phyloP scores from a whole-genome alignment of 345 rosid species.

The Mercurialis annua region DNA sequence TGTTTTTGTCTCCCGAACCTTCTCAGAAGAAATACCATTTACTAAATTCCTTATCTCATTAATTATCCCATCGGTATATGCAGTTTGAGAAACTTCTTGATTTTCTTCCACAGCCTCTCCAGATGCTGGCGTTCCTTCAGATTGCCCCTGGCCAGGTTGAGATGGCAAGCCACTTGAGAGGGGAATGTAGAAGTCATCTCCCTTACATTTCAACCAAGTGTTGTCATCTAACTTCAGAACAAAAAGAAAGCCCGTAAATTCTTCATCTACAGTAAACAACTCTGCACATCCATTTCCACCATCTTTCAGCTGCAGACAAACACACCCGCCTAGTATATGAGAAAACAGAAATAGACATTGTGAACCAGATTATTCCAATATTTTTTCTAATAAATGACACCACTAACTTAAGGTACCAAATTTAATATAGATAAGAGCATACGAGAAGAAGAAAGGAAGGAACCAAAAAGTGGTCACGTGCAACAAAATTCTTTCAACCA shows the following conservation, averaged over 20 bases:
- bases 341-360: constrained; percentile 9
- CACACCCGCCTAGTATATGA: constrained; percentile 17
- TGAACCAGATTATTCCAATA: constrained; percentile 3
- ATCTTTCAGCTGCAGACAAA: constrained; percentile 55
- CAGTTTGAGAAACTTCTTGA: constrained; percentile 42
- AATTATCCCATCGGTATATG: constrained; percentile 59
- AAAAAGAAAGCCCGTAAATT: constrained; percentile 65
- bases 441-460: neutral
- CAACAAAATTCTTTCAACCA: constrained; percentile 3
- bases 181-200: constrained; percentile 76
- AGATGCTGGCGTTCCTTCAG: constrained; percentile 33
- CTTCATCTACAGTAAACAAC: constrained; percentile 60
- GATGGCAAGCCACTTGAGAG: constrained; percentile 41
- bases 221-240: constrained; percentile 69
- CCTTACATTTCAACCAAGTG: constrained; percentile 66
- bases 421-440: neutral
- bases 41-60: constrained; percentile 76
- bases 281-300: constrained; percentile 54
- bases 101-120: constrained; percentile 32
- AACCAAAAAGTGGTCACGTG: neutral
- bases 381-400: neutral
- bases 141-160: constrained; percentile 26
- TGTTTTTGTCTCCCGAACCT: constrained; percentile 45
- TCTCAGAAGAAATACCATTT: constrained; percentile 58
- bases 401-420: neutral